These are phyloP conservation scores for Graphilbum sp. DNA, from an alignment of 2,329 filamentous ascomycete genomes.

Conservation along the genomic window DNA sequence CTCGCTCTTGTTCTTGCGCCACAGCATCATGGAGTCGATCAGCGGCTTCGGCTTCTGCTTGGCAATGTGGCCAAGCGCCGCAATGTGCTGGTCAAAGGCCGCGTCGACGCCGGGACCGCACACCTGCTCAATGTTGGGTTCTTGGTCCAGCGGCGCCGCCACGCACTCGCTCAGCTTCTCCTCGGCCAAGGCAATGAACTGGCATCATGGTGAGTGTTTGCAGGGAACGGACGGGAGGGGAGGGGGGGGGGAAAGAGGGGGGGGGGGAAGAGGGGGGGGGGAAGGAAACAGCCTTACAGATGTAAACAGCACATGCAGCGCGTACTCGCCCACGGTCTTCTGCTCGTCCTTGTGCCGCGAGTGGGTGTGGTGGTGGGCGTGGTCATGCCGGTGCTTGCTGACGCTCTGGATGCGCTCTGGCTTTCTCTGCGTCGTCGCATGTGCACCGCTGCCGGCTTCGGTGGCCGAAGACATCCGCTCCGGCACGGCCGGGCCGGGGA, in stretches of 20 bases:
- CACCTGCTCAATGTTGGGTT: slow-evolving; percentile 73
- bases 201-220: too few species aligned
- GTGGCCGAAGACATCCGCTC: slow-evolving; percentile 31
- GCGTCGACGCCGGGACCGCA: slow-evolving; percentile 82
- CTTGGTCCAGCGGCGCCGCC: slow-evolving; percentile 59
- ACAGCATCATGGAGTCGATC: slow-evolving; percentile 95
- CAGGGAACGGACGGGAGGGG: too few species aligned
- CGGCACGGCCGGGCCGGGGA: slow-evolving; percentile 13
- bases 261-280: too few species aligned
- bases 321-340: slow-evolving; percentile 96
- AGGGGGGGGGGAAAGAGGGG: too few species aligned
- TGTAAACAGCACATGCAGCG: slow-evolving; percentile 88
- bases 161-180: slow-evolving; percentile 87
- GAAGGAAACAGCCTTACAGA: slow-evolving; percentile 38
- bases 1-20: slow-evolving; percentile 93
- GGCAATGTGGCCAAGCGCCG: slow-evolving; percentile 84
- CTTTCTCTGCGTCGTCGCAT: slow-evolving; percentile 32
- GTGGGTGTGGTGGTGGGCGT: slow-evolving; percentile 59
- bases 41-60: slow-evolving; percentile 86
- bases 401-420: slow-evolving; percentile 45
- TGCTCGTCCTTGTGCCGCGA: slow-evolving; percentile 59
- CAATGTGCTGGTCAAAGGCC: slow-evolving; percentile 85
- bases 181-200: slow-evolving; percentile 90
- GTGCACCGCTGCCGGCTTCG: slow-evolving; percentile 22
- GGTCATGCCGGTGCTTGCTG: slow-evolving; percentile 49